phyloP scores from a whole-genome alignment of 208 protist genomes.

The Trypanosoma rangeli region DNA sequence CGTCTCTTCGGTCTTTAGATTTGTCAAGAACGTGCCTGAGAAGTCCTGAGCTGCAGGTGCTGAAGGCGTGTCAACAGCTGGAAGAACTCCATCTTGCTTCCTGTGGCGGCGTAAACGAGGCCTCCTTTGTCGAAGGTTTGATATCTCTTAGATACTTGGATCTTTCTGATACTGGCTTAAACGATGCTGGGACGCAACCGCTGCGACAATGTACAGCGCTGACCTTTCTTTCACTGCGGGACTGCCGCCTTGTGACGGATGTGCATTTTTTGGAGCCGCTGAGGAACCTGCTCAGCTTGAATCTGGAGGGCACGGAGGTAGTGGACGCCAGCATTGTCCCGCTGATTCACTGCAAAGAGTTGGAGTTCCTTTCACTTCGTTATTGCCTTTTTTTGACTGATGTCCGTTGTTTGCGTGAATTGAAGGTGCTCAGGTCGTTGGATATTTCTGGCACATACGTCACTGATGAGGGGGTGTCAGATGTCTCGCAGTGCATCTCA shows the following conservation, averaged over 20 bases:
- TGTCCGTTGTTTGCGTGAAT: constrained; percentile 24
- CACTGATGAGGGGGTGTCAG: constrained; percentile 26
- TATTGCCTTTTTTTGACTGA: constrained; percentile 45
- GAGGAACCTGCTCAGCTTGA: constrained; percentile 39
- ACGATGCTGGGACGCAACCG: constrained; percentile 32
- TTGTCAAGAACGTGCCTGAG: constrained; percentile 47
- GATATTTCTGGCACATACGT: constrained; percentile 45
- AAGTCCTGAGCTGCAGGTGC: constrained; percentile 25
- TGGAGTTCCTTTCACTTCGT: constrained; percentile 50
- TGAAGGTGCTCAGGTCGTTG: constrained; percentile 46
- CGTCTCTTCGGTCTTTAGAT: constrained; percentile 33
- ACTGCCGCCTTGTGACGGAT: constrained; percentile 37
- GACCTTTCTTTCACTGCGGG: constrained; percentile 46
- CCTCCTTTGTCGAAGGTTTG: constrained; percentile 39
- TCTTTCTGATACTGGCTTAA: constrained; percentile 44
- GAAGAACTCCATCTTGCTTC: constrained; percentile 52
- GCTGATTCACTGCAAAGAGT: constrained; percentile 24
- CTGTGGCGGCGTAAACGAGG: constrained; percentile 37
- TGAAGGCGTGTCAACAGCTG: constrained; percentile 37
- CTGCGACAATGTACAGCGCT: constrained; percentile 25
- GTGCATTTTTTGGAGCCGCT: constrained; percentile 32
- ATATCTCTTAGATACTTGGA: constrained; percentile 38
- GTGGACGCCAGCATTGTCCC: constrained; percentile 35
- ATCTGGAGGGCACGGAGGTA: constrained; percentile 47
- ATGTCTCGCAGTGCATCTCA: constrained; percentile 24